Evolutionary conservation across 2,329 filamentous ascomycete species (phyloP).

Genomic region (Thelonectria rubi): DNA sequence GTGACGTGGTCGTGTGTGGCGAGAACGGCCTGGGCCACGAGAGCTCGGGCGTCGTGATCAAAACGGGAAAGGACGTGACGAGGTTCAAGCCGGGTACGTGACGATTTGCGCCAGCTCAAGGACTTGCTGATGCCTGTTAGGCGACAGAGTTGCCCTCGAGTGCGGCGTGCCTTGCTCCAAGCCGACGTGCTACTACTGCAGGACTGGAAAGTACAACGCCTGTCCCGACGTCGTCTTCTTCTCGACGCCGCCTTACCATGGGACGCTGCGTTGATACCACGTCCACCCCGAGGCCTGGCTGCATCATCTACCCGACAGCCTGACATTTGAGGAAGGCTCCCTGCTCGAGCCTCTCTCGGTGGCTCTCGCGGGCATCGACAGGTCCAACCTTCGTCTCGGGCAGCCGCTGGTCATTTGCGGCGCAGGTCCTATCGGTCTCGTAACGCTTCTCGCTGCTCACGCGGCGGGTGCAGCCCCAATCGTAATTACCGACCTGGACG

Average conservation of each 20-base stretch:
- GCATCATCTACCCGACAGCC: constrained; percentile 48
- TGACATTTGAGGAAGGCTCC: constrained; percentile 39
- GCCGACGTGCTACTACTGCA: constrained; percentile 46
- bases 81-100: constrained; percentile 16
- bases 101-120: neutral
- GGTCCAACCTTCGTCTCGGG: constrained; percentile 50
- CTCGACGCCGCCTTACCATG: constrained; percentile 50
- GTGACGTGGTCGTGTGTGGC: constrained; percentile 37
- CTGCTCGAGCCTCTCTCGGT: constrained; percentile 59
- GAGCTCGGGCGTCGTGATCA: constrained; percentile 24
- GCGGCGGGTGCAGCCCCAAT: constrained; percentile 54
- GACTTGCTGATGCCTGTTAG: neutral
- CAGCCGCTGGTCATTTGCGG: constrained; percentile 49
- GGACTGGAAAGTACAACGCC: constrained; percentile 51
- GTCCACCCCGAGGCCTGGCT: constrained; percentile 49
- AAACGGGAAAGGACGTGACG: neutral
- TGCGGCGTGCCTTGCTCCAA: constrained; percentile 48
- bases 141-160: constrained; percentile 39
- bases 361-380: constrained; percentile 55
- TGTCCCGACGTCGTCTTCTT: constrained; percentile 52
- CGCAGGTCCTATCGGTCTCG: constrained; percentile 49
- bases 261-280: constrained; percentile 50
- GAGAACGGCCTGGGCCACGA: constrained; percentile 34
- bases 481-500: constrained; percentile 52
- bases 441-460: constrained; percentile 52